Conservation (phyloP, 805 yeast species). For the Ascoidea asiatica region DNA sequence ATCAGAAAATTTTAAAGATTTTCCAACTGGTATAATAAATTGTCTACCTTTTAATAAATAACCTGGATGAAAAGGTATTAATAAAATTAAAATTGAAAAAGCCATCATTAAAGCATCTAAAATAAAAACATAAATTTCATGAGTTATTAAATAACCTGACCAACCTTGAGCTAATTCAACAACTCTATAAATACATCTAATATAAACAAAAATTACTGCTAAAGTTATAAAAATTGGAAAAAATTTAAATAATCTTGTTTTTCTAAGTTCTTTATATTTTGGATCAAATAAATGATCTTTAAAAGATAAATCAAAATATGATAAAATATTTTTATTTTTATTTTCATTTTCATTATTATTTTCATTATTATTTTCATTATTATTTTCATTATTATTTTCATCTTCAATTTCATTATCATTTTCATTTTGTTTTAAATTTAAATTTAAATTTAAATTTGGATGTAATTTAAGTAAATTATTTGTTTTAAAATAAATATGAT, state of each 20-base stretch:
- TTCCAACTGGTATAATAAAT: constrained; percentile 12
- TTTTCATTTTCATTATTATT: neutral
- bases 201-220: constrained; percentile 39
- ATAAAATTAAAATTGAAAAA: constrained; percentile 26
- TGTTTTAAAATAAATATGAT: constrained; percentile 19
- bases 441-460: no score
- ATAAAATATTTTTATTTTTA: neutral
- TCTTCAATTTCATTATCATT: no score
- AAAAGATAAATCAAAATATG: neutral
- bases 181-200: constrained; percentile 63
- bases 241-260: constrained; percentile 21
- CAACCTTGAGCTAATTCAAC: constrained; percentile 65
- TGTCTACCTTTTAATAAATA: constrained; percentile 27
- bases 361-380: no score
- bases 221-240: constrained; percentile 32
- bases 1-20: neutral
- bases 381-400: no score
- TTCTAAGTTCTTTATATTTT: constrained; percentile 22
- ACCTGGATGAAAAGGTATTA: constrained; percentile 47
- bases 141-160: constrained; percentile 48
- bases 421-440: no score
- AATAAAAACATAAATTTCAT: constrained; percentile 44
- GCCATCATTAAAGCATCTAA: constrained; percentile 53
- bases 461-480: no score
- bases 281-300: constrained; percentile 19